Percentiles rank a stretch among this genome's conserved stretches.
These are phyloP conservation scores for Pestalotiopsis sp. DNA, from an alignment of 2,329 filamentous ascomycete species.

Conservation along the genomic window DNA sequence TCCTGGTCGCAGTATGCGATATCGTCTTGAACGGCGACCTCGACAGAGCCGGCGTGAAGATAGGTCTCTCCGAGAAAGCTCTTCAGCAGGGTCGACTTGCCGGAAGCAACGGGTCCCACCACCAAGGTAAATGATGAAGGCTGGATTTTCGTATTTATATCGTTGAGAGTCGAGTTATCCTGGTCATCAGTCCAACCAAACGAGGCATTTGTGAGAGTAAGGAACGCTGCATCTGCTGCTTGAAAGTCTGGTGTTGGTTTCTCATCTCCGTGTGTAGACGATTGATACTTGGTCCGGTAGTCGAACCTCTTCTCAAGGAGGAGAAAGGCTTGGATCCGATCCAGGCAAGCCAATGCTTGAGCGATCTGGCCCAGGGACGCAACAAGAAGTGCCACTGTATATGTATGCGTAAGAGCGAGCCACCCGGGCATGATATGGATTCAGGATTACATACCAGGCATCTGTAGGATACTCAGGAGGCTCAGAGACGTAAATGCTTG, in stretches of 20 bases:
- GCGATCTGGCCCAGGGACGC: background rate
- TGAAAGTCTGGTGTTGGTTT: background rate
- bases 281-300: background rate
- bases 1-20: conserved; percentile 41
- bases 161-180: background rate
- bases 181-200: background rate
- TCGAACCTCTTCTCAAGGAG: conserved; percentile 4
- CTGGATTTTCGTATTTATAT: conserved; percentile 34
- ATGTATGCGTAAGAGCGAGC: background rate
- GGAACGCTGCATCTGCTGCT: background rate
- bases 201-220: background rate
- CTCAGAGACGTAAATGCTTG: conserved; percentile 9
- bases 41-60: conserved; percentile 24
- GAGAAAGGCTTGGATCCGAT: conserved; percentile 9
- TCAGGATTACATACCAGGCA: background rate
- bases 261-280: background rate
- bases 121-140: conserved; percentile 37
- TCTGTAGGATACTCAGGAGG: background rate
- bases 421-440: background rate
- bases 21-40: conserved; percentile 19
- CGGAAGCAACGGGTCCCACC: conserved; percentile 44
- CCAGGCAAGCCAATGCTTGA: conserved; percentile 4
- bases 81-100: conserved; percentile 46
- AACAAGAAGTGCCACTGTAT: conserved; percentile 4
- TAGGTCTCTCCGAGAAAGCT: conserved; percentile 40